phyloP scores from a whole-genome alignment of 805 yeast genomes.

The Yamadazyma scolyti region DNA sequence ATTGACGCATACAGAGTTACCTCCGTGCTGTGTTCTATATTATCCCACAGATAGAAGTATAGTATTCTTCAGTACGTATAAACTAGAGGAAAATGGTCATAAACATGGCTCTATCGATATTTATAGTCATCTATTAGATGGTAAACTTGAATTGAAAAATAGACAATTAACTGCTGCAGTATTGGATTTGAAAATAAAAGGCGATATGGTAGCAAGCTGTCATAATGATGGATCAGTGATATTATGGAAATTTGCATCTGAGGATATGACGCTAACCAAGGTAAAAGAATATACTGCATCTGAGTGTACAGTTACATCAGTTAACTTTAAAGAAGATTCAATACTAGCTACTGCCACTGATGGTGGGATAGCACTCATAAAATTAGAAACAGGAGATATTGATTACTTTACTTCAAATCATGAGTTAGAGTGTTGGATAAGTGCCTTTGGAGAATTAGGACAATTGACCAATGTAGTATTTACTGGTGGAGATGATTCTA shows the following conservation, averaged over 20 bases:
- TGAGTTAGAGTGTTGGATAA: constrained; percentile 85
- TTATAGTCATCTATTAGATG: constrained; percentile 19
- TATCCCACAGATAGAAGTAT: constrained; percentile 47
- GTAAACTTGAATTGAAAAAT: constrained; percentile 11
- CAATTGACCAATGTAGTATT: constrained; percentile 56
- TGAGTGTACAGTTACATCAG: constrained; percentile 49
- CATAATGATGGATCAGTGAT: constrained; percentile 78
- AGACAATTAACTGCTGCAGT: constrained; percentile 52
- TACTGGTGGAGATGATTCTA: constrained; percentile 90
- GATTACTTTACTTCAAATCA: constrained; percentile 44
- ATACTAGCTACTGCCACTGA: constrained; percentile 56
- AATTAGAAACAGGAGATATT: constrained; percentile 16
- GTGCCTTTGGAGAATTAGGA: constrained; percentile 59
- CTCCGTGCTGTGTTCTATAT: constrained; percentile 80
- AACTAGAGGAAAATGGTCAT: constrained; percentile 52
- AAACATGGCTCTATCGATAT: constrained; percentile 63
- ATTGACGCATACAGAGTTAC: constrained; percentile 45
- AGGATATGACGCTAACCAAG: background rate
- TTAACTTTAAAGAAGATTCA: constrained; percentile 20
- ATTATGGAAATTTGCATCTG: constrained; percentile 48
- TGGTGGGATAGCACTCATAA: constrained; percentile 54
- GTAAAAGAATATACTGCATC: constrained; percentile 4
- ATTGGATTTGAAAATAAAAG: constrained; percentile 72
- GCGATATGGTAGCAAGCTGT: constrained; percentile 54
- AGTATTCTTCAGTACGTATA: constrained; percentile 76